A percentile compares a stretch with the other conserved stretches of the same genome.
Evolutionary conservation across 1,284 basidiomycete genomes (phyloP).

Genomic region (Ganoderma sinense): DNA sequence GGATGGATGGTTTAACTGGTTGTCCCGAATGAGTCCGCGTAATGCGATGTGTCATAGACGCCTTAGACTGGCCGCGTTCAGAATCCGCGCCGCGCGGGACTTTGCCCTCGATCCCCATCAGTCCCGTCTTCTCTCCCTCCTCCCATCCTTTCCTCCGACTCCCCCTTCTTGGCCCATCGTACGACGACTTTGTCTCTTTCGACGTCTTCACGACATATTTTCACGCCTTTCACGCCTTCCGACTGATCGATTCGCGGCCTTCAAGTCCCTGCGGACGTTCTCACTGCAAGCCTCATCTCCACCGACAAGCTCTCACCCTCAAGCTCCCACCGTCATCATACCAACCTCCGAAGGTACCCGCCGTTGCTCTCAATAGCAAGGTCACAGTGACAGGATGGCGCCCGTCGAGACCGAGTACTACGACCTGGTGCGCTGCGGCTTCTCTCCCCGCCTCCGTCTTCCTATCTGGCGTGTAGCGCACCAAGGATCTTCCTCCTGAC

Average conservation of each 20-base stretch:
- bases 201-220: not conserved
- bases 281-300: not conserved
- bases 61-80: conserved; percentile 9
- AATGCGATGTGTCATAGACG: conserved; percentile 26
- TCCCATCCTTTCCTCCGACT: conserved; percentile 4
- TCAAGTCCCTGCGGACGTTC: not conserved
- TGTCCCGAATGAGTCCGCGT: conserved; percentile 6
- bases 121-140: conserved; percentile 9
- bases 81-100: conserved; percentile 7
- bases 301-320: not conserved
- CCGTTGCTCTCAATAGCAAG: conserved; percentile 4
- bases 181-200: not conserved
- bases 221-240: not conserved
- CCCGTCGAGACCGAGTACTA: conserved; percentile 60
- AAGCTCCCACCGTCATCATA: not conserved
- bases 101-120: conserved; percentile 11
- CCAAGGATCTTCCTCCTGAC: not conserved
- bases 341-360: not conserved
- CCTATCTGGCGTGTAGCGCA: not conserved
- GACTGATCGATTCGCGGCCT: not conserved
- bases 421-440: conserved; percentile 46
- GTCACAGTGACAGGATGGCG: conserved; percentile 40
- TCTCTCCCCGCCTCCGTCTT: not conserved
- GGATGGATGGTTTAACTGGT: not conserved
- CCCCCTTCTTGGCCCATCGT: not conserved